Percentiles rank a stretch among this genome's conserved stretches.
Conservation (phyloP, 2,329 filamentous ascomycete species). For the Thielaviopsis euricoi region DNA sequence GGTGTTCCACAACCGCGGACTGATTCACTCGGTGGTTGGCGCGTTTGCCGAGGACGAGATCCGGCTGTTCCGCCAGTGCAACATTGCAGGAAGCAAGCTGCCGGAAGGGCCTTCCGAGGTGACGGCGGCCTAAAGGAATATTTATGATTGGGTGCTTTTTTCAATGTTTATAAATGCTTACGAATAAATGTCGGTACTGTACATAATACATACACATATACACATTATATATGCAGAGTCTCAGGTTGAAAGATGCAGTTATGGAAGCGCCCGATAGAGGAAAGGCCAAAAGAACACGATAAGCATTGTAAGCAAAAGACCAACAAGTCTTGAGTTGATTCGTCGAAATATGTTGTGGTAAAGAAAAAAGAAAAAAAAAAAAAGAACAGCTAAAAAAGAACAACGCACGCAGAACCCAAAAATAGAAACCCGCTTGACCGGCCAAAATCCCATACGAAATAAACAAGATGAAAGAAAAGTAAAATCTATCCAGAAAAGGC, state of each 20-base stretch:
- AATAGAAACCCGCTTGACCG: background rate
- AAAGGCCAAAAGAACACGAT: background rate
- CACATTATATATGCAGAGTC: background rate
- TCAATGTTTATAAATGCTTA: background rate
- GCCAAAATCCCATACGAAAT: background rate
- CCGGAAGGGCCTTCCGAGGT: conserved; percentile 30
- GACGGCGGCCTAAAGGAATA: background rate
- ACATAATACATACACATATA: background rate
- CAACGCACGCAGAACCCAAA: background rate
- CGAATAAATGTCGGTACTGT: background rate
- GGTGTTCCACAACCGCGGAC: conserved; percentile 62
- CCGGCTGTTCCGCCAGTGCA: conserved; percentile 61
- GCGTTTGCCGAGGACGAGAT: conserved; percentile 60
- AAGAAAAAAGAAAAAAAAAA: background rate
- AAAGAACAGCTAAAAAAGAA: background rate
- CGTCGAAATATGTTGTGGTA: background rate
- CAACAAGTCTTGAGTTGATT: background rate
- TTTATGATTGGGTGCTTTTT: background rate
- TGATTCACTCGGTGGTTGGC: conserved; percentile 60
- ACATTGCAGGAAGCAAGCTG: conserved; percentile 49
- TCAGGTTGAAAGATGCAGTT: background rate
- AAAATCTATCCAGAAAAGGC: background rate
- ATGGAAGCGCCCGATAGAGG: background rate
- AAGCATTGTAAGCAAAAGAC: background rate
- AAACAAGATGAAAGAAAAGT: background rate